Base-by-base conservation (phyloP, 2,329 filamentous ascomycete genomes). In the Lachnellula occidentalis region DNA sequence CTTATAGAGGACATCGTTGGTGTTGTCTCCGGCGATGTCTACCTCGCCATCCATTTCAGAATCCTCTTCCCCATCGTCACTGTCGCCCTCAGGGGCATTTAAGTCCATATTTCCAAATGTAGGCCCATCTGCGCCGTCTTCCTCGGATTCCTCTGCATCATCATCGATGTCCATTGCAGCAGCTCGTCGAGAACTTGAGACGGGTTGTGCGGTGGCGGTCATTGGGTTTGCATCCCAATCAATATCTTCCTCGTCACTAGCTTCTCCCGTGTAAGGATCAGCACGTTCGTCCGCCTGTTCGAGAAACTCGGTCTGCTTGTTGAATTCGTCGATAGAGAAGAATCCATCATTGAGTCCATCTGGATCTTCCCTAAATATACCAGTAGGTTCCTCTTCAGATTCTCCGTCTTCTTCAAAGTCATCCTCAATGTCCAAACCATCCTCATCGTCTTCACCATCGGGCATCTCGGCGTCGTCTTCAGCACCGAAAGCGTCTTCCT, bases 301-400 rank as follows among this genome's bases (percentile, higher is more conserved):
- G 48, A 96, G 84, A 68, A 87, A 87, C 66, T 95, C 90, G 2
- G 91, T 90, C 68, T 95, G 89, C 69, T 87, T 90, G 77, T 99
- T 99, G 80, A 99, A 99, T 56, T 95, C 85, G 66, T 97, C 92
- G 65, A 99, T 92, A 15, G 90, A 95, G 74, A 99, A 99, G 75
- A 99, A 99, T 5, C 91, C 92, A 67, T 99, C 94, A 66, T 99
- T 97, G 34, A 99, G 81, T 6, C 91, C 90, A 67, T 94, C 79
- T 4, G 85, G 84, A 66, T 97, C 91, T 63, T 85, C 78, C 8
- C 83, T 74, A 56, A 86, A 86, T 39, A 81, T 79, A 48, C 79
- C 78, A 1, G 73, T 70, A 4, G 74, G 70, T 45, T 76, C 73
- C 19, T 78, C 78, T 3, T 77, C 74, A 11, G 72, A 72, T 1